phyloP scores from a whole-genome alignment of 495 filamentous ascomycete genomes.

The Penicillium turbatum region DNA sequence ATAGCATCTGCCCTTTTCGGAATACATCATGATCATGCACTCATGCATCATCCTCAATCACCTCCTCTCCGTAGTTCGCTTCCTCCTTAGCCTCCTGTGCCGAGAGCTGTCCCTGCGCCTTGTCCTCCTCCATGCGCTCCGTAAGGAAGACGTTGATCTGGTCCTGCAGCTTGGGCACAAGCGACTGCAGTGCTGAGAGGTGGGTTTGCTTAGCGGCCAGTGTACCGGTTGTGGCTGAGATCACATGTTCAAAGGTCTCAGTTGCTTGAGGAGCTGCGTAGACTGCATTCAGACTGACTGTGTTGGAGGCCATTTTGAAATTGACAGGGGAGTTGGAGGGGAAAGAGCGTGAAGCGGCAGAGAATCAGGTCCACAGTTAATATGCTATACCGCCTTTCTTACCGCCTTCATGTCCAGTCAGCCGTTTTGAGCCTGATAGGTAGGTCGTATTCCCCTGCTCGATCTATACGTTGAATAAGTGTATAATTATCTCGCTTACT shows the following conservation, averaged over 20 bases:
- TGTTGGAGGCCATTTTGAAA: slow-evolving; percentile 1
- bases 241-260: slow-evolving; percentile 41
- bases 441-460: not conserved
- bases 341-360: not conserved
- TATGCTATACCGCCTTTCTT: not conserved
- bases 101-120: slow-evolving; percentile 46
- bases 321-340: not conserved
- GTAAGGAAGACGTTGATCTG: slow-evolving; percentile 82
- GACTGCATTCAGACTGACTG: slow-evolving; percentile 43
- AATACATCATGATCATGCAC: slow-evolving; percentile 5
- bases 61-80: slow-evolving; percentile 83
- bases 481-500: not conserved
- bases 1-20: slow-evolving; percentile 20
- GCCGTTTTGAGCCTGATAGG: not conserved
- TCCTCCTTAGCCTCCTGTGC: slow-evolving; percentile 67
- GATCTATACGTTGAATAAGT: not conserved
- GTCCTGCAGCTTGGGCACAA: slow-evolving; percentile 59
- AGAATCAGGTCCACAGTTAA: not conserved
- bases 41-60: slow-evolving; percentile 52
- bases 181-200: slow-evolving; percentile 59
- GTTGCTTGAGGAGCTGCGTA: slow-evolving; percentile 52
- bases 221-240: slow-evolving; percentile 33
- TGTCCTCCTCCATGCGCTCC: slow-evolving; percentile 83
- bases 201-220: slow-evolving; percentile 59
- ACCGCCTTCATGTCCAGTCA: not conserved